Evolutionary conservation across 306 rosid species (phyloP).

Genomic region (Prunus padus): DNA sequence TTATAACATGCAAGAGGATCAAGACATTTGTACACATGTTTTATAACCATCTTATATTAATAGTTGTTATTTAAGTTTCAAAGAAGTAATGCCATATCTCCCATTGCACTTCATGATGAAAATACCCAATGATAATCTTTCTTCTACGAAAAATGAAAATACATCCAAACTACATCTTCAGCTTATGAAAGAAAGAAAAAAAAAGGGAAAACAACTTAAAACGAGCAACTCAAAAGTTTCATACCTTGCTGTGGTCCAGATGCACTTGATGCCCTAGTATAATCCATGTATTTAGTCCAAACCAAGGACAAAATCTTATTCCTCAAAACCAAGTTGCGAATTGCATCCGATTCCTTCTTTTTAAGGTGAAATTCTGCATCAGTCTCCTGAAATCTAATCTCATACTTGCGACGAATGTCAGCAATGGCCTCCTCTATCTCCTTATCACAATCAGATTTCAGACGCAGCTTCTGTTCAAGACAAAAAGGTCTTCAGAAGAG

Average conservation of each 20-base stretch:
- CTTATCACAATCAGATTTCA: constrained; percentile 54
- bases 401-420: constrained; percentile 56
- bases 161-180: not conserved
- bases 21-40: not conserved
- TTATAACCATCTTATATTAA: not conserved
- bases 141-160: not conserved
- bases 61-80: not conserved
- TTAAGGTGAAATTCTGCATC: constrained; percentile 38
- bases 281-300: constrained; percentile 52
- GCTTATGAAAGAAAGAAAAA: not conserved
- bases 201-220: not conserved
- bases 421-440: constrained; percentile 45
- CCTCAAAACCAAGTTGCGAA: constrained; percentile 32
- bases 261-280: constrained; percentile 26
- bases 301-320: constrained; percentile 59
- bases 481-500: constrained; percentile 16
- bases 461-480: constrained; percentile 58
- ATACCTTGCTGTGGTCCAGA: constrained; percentile 56
- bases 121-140: not conserved
- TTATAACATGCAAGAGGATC: not conserved
- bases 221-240: constrained; percentile 4
- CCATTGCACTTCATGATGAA: not conserved
- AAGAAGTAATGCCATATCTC: not conserved
- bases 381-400: constrained; percentile 37
- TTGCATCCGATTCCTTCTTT: constrained; percentile 44